Conservation (phyloP, 306 rosid species). For the Datisca glomerata region DNA sequence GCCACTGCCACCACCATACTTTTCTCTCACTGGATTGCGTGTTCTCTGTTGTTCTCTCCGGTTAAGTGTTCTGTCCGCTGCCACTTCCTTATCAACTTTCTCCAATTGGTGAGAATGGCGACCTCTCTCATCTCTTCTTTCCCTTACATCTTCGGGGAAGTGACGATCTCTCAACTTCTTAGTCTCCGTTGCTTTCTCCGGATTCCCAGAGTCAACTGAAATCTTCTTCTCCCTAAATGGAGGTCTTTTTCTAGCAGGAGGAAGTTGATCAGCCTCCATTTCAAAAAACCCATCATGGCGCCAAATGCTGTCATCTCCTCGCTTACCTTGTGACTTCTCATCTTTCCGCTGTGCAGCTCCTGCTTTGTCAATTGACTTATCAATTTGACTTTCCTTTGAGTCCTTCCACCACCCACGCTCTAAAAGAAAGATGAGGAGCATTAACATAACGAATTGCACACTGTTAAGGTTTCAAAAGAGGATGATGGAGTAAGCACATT, state of each 20-base stretch:
- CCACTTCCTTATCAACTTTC: conserved; percentile 35
- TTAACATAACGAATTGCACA: no score
- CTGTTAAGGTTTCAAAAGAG: no score
- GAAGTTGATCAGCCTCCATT: conserved; percentile 32
- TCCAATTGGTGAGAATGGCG: conserved; percentile 32
- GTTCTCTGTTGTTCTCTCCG: conserved; percentile 38
- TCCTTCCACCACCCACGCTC: conserved; percentile 70
- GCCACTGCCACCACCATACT: conserved; percentile 33
- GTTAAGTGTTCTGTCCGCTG: conserved; percentile 27
- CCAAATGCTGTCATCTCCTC: conserved; percentile 26
- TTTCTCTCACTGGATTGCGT: conserved; percentile 42
- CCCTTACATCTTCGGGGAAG: conserved; percentile 30
- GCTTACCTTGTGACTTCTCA: conserved; percentile 32
- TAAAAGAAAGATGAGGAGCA: conserved; percentile 15
- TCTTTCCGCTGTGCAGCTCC: conserved; percentile 29
- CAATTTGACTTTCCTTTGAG: conserved; percentile 33
- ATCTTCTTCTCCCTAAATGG: conserved; percentile 84
- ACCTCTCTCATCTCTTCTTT: conserved; percentile 51
- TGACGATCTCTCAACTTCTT: conserved; percentile 36
- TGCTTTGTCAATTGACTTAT: conserved; percentile 23
- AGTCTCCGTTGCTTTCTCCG: conserved; percentile 27
- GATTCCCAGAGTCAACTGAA: conserved; percentile 28
- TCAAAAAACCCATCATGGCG: conserved; percentile 41
- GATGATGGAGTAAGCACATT: no score
- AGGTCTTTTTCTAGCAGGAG: conserved; percentile 54